phyloP scores from a whole-genome alignment of 1,284 basidiomycete genomes.

The Ustilago tritici region DNA sequence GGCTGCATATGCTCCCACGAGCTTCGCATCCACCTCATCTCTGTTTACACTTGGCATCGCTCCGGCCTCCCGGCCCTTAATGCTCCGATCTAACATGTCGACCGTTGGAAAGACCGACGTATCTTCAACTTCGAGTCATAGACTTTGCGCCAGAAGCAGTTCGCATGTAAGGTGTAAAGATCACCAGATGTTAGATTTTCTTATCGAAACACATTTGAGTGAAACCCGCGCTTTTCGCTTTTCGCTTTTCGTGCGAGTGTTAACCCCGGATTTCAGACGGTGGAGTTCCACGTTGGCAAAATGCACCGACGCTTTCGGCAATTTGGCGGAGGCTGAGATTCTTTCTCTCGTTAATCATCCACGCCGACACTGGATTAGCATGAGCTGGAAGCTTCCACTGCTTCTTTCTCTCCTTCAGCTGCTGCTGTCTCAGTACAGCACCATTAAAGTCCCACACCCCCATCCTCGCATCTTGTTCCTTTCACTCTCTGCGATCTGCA shows the following conservation, averaged over 20 bases:
- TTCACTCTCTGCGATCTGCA: neutral
- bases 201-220: neutral
- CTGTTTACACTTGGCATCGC: too few species aligned
- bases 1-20: too few species aligned
- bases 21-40: too few species aligned
- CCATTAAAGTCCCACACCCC: neutral
- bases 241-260: neutral
- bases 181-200: too few species aligned
- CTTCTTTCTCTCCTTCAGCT: neutral
- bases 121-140: neutral
- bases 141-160: neutral
- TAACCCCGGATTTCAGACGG: neutral
- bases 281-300: constrained; percentile 6
- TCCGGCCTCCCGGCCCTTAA: too few species aligned
- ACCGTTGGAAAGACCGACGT: too few species aligned
- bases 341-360: neutral
- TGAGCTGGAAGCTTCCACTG: constrained; percentile 9
- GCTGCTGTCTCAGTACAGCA: neutral
- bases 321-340: constrained; percentile 5
- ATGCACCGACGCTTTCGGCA: constrained; percentile 11
- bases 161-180: too few species aligned
- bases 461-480: neutral
- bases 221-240: neutral
- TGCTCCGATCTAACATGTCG: too few species aligned
- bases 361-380: constrained; percentile 5